Evolutionary conservation across 768 basidiomycete genomes (phyloP), one percentile per base, ranked within the genome.

Genomic region (Tylopilus subfusipes): DNA sequence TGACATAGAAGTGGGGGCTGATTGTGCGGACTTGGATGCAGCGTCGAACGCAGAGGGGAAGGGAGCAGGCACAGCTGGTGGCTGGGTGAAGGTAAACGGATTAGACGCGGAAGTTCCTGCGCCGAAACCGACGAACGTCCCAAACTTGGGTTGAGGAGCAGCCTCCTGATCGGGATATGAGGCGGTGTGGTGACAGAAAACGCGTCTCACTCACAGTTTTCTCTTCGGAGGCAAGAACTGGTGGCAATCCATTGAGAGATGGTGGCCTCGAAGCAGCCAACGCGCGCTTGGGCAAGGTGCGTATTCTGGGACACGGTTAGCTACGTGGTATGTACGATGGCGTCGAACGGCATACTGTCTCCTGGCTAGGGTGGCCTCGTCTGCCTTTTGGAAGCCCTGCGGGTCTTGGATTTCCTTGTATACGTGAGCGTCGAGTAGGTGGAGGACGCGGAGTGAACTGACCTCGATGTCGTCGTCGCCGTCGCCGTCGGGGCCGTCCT

Each of bases 301-400:
- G 80, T 67, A 90, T 89, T 64, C 88, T 90, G 49, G 16, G 29
- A 56, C 29, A 44, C 48, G 21, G 51, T 70, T 33, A 62, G 54
- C 44, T 47, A 19, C 38, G 22, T 14, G 34, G 18, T 19, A n/a
- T 51, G 40, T 33, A 30, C 50, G 8, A n/a, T 18, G 33, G 36
- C 29, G 39, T 11, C 36, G 34, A 18, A 46, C 52, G 31, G 71
- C 84, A 43, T 63, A 89, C 88, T 72, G 75, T 76, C 88, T 76
- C 27, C 62, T 75, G 30, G 79, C 79, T 31, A 90, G 70, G 31
- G 73, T 68, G 29, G 73, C 63, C 21, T 85, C 82, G 57, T 84
- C 80, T 46, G 89, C 88, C 67, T 77, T 83, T 58, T 75, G 74
- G 63, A 89, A 81, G 45, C 78, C 77, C 44, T 67, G 59, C 69